A percentile compares a stretch with the other conserved stretches of the same genome.
phyloP scores from a whole-genome alignment of 495 filamentous ascomycete genomes.

The Trichocladium antarcticum region DNA sequence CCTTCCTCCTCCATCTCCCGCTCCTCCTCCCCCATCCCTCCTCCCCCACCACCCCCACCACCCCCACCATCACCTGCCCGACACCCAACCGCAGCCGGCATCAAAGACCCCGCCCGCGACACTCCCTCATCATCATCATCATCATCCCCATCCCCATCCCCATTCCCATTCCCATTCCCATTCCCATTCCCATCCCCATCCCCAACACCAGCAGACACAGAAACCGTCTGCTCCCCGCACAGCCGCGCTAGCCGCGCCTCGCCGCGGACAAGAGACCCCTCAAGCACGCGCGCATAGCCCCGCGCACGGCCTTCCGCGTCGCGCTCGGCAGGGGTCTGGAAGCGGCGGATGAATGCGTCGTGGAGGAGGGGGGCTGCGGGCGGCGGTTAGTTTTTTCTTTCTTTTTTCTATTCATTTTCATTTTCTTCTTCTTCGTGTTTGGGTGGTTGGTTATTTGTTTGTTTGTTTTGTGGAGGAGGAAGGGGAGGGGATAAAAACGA shows the following conservation, averaged over 20 bases:
- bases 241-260: conserved; percentile 62
- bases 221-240: conserved; percentile 36
- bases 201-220: no score
- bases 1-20: neutral
- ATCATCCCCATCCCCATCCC: no score
- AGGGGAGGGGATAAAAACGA: no score
- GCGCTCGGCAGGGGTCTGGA: conserved; percentile 61
- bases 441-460: no score
- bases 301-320: conserved; percentile 58
- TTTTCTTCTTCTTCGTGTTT: no score
- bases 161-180: no score
- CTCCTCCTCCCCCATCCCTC: neutral
- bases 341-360: conserved; percentile 66
- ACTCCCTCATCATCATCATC: no score
- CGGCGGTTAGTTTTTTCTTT: neutral
- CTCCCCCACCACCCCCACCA: neutral
- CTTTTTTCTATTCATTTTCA: no score
- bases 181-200: no score
- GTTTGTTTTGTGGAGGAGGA: no score
- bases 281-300: conserved; percentile 62
- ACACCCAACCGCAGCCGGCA: conserved; percentile 12
- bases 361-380: conserved; percentile 68
- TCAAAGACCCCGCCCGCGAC: no score
- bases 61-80: conserved; percentile 12
- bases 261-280: conserved; percentile 58